Evolutionary conservation across 2,329 filamentous ascomycete species (phyloP).

Genomic region (Colletotrichum tanaceti): DNA sequence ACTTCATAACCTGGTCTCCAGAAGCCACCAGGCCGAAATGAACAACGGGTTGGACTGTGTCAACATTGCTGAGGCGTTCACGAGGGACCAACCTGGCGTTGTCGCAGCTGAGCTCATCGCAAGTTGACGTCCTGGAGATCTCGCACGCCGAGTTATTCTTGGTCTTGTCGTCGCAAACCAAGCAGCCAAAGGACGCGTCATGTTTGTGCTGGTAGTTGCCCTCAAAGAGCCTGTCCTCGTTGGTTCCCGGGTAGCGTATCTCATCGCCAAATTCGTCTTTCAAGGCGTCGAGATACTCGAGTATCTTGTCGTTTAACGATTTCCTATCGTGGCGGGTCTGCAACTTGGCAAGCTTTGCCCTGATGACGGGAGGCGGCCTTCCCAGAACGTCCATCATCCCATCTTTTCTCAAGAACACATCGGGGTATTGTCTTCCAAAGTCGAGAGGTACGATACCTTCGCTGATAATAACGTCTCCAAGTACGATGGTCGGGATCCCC

Average conservation of each 20-base stretch:
- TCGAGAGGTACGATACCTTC: slow-evolving; percentile 46
- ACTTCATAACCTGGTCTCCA: slow-evolving; percentile 53
- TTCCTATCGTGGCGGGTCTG: slow-evolving; percentile 26
- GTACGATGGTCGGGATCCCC: slow-evolving; percentile 37
- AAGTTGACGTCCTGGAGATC: slow-evolving; percentile 34
- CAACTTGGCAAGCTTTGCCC: slow-evolving; percentile 42
- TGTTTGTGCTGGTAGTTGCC: slow-evolving; percentile 50
- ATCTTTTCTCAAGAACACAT: slow-evolving; percentile 45
- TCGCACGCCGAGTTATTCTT: slow-evolving; percentile 40
- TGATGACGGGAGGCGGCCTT: slow-evolving; percentile 46
- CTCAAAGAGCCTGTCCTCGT: slow-evolving; percentile 48
- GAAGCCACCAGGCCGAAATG: slow-evolving; percentile 54
- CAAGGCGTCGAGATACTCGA: not conserved
- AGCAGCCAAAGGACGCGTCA: slow-evolving; percentile 8
- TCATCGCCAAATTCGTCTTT: not conserved
- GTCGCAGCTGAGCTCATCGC: slow-evolving; percentile 45
- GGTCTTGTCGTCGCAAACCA: not conserved
- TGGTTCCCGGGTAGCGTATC: slow-evolving; percentile 46
- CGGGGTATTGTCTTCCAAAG: slow-evolving; percentile 45
- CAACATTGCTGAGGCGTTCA: slow-evolving; percentile 17
- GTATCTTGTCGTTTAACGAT: slow-evolving; percentile 26
- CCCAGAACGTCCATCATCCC: slow-evolving; percentile 45
- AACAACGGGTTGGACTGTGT: slow-evolving; percentile 34
- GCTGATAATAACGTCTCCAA: slow-evolving; percentile 52
- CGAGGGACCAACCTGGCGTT: slow-evolving; percentile 6